A percentile compares a stretch with the other conserved stretches of the same genome.
These are phyloP conservation scores for Colletotrichum caudatum DNA, from an alignment of 2,329 filamentous ascomycete species.

Conservation along the genomic window DNA sequence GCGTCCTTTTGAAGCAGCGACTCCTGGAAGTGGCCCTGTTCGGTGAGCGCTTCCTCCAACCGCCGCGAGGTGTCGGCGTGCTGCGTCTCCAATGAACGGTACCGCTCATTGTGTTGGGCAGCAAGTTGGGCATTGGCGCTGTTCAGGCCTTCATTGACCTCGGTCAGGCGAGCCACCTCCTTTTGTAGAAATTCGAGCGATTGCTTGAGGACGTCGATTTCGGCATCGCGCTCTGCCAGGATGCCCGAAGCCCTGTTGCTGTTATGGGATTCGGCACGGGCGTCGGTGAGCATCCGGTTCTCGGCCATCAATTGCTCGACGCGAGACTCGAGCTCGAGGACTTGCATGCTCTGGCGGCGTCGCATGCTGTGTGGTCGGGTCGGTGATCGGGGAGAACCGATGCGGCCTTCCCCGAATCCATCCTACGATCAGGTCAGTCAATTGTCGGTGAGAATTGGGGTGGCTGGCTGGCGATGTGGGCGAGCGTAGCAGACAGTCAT, in stretches of 20 bases:
- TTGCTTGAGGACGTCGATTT: constrained; percentile 85
- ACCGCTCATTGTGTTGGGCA: constrained; percentile 79
- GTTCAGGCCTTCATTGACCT: constrained; percentile 84
- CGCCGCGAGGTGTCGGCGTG: constrained; percentile 75
- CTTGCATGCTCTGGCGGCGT: constrained; percentile 96
- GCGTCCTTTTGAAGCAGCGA: constrained; percentile 84
- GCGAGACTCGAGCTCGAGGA: constrained; percentile 87
- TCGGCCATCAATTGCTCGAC: constrained; percentile 88
- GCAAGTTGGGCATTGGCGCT: constrained; percentile 83
- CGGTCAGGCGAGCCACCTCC: constrained; percentile 83
- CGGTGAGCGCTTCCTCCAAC: constrained; percentile 74
- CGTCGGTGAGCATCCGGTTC: constrained; percentile 77
- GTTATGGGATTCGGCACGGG: constrained; percentile 74
- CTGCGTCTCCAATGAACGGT: constrained; percentile 74
- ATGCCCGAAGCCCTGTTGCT: constrained; percentile 75
- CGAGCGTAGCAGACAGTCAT: constrained; percentile 6
- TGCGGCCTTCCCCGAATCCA: constrained; percentile 89
- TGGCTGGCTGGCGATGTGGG: constrained; percentile 11
- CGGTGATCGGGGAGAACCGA: constrained; percentile 89
- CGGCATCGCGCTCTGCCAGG: constrained; percentile 84
- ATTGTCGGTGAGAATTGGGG: constrained; percentile 24
- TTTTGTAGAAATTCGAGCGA: constrained; percentile 84
- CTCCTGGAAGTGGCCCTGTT: constrained; percentile 73
- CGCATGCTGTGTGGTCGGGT: constrained; percentile 96
- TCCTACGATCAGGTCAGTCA: constrained; percentile 68